Base-by-base conservation (phyloP, 2,329 filamentous ascomycete species). In the Dothideomycetes sp. region DNA sequence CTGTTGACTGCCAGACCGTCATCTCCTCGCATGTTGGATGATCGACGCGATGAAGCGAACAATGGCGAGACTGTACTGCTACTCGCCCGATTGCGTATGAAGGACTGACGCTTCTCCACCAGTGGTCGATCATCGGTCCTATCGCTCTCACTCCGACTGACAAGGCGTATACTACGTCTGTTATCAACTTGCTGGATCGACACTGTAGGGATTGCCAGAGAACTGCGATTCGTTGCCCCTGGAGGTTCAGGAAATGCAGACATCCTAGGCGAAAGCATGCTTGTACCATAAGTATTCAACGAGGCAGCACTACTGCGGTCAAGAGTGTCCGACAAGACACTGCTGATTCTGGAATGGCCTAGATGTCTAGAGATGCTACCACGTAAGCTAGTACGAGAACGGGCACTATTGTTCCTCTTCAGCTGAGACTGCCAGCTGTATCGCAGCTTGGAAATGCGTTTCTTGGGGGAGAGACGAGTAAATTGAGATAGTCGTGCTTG, bases 81-180 rank as follows among this genome's bases (percentile, higher is more conserved):
- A 14, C 57, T 58, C 2, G 59, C 59, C 27, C 64, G 57, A 41
- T 66, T 62, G 12, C 57, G 50, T 32, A 66, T 61, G 46, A 60
- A 66, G 11, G 60, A 64, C 37, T 58, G 53, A 5, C 64, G 57
- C 41, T 62, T 64, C 22, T 64, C 60, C 29, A 61, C 53, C 4
- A 64, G 40, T 1, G 60, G 52, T 4, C 62, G 51, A 4, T 50
- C 49, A 40, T 66, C 64, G 3, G 49, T 38, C 7, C 22, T 27
- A 14, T 57, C 45, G 40, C 57, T 63, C 31, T 60, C 58, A 39
- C 54, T 47, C 46, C 58, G 47, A 16, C 45, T 42, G 2, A 67
- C 61, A 8, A 64, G 45, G 1, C 64, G 57, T 19, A 68, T 59
- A 46, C 60, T 66, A 31, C 48, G 52, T 8, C 56, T 53, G 19